These are phyloP conservation scores for Pachyrhizus erosus DNA, from an alignment of 306 rosid genomes.

Conservation along the genomic window DNA sequence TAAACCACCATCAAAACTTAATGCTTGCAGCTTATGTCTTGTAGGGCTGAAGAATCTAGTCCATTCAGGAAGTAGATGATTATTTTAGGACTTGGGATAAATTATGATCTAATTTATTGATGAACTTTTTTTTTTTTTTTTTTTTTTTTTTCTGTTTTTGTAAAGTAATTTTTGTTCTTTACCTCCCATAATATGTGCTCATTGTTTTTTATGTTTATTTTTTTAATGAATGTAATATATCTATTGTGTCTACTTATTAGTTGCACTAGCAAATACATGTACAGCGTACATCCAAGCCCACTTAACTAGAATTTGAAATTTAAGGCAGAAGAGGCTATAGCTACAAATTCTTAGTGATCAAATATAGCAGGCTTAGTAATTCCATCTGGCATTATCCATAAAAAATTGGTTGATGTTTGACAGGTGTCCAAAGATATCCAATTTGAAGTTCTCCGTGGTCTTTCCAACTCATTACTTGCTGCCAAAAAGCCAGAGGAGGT, in stretches of 20 bases:
- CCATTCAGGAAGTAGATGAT: constrained; percentile 8
- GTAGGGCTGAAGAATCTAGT: constrained; percentile 2
- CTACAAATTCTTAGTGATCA: background rate
- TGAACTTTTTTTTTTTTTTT: background rate
- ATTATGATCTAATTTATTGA: background rate
- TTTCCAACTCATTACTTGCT: constrained; percentile 81
- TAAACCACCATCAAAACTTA: constrained; percentile 11
- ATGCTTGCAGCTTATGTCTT: constrained; percentile 24
- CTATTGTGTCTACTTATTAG: constrained; percentile 1
- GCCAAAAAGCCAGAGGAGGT: constrained; percentile 96
- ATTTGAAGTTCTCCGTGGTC: constrained; percentile 87
- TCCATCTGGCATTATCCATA: constrained; percentile 24
- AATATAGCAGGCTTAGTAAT: constrained; percentile 8
- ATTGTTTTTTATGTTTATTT: background rate
- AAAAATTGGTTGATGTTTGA: constrained; percentile 39
- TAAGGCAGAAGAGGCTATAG: background rate
- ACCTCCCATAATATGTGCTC: constrained; percentile 20
- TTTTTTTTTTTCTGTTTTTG: background rate
- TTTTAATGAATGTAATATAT: background rate
- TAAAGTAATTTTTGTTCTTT: background rate
- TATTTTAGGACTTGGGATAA: constrained; percentile 19
- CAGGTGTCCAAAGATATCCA: constrained; percentile 78
- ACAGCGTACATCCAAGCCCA: background rate
- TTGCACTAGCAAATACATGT: constrained; percentile 32
- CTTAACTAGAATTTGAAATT: constrained; percentile 24